Evolutionary conservation across 75 land plant genomes (phyloP).

Genomic region (Picea sitchensis): DNA sequence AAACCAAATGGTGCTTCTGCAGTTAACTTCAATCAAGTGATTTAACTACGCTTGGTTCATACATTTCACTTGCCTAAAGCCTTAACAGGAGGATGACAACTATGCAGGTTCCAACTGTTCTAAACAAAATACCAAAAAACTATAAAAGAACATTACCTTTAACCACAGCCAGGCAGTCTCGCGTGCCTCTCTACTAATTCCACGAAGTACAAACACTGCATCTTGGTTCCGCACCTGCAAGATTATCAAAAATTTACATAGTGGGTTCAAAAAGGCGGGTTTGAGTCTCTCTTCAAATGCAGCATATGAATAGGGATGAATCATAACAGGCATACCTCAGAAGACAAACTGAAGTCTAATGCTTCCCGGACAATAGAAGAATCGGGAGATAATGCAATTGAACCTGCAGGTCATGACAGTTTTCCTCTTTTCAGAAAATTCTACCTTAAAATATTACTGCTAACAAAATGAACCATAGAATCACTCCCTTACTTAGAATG

Average conservation of each 20-base stretch:
- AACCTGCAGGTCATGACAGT: slow-evolving; percentile 36
- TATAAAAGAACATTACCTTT: slow-evolving; percentile 43
- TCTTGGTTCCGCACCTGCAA: slow-evolving; percentile 91
- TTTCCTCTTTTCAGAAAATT: not conserved
- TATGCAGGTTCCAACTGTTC: no score
- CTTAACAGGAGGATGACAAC: no score
- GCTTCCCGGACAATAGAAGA: slow-evolving; percentile 75
- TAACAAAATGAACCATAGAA: not conserved
- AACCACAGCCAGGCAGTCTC: slow-evolving; percentile 90
- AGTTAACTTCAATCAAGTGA: no score
- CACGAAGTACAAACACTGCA: slow-evolving; percentile 66
- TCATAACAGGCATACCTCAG: slow-evolving; percentile 61
- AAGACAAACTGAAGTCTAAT: slow-evolving; percentile 70
- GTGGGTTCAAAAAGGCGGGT: not conserved
- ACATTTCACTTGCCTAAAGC: no score
- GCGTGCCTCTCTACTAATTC: slow-evolving; percentile 73
- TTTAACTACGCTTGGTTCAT: not conserved
- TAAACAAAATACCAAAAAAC: not conserved
- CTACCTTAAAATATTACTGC: not conserved
- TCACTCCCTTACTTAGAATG: slow-evolving; percentile 52
- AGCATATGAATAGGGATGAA: not conserved
- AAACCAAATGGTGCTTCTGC: no score
- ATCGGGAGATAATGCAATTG: slow-evolving; percentile 67
- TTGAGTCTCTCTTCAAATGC: not conserved
- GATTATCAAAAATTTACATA: not conserved